phyloP scores from a whole-genome alignment of 352 stramenopile species.

The Globisporangium spinosum region DNA sequence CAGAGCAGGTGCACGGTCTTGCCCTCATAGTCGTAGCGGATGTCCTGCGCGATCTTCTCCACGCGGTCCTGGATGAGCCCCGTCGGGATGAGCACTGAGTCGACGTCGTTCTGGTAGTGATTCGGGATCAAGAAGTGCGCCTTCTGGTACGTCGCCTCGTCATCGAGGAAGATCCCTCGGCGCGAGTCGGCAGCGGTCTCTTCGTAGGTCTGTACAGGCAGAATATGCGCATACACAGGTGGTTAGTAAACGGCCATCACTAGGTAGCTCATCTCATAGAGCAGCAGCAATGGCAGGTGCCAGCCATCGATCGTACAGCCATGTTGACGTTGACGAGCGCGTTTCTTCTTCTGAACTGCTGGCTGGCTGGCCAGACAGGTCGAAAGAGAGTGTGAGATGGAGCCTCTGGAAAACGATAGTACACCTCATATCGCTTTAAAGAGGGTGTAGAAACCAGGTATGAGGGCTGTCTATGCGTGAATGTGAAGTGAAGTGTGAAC shows the following conservation, averaged over 20 bases:
- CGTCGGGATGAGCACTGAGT: slow-evolving; percentile 87
- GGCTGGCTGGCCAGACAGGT: neutral
- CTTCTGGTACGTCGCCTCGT: slow-evolving; percentile 66
- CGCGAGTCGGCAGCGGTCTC: slow-evolving; percentile 26
- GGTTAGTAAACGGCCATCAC: neutral
- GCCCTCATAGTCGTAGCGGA: slow-evolving; percentile 85
- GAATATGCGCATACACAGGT: neutral
- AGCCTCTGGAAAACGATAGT: neutral
- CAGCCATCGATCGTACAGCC: slow-evolving; percentile 2
- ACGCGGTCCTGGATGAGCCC: slow-evolving; percentile 90
- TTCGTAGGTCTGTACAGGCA: neutral
- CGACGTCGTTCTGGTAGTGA: slow-evolving; percentile 78
- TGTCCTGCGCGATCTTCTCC: slow-evolving; percentile 90
- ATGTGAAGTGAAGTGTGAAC: neutral
- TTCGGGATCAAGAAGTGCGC: slow-evolving; percentile 74
- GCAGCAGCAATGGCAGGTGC: no score
- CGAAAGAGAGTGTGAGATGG: neutral
- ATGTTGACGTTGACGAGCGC: slow-evolving; percentile 2
- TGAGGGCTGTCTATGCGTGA: neutral
- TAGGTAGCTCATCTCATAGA: neutral
- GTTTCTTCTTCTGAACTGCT: slow-evolving; percentile 2
- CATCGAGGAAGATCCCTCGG: slow-evolving; percentile 55
- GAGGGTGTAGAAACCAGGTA: neutral
- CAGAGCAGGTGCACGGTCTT: slow-evolving; percentile 91
- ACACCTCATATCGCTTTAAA: neutral